A percentile compares a stretch with the other conserved stretches of the same genome.
Conservation (phyloP, 345 rosid genomes). For the Anacardium occidentale region DNA sequence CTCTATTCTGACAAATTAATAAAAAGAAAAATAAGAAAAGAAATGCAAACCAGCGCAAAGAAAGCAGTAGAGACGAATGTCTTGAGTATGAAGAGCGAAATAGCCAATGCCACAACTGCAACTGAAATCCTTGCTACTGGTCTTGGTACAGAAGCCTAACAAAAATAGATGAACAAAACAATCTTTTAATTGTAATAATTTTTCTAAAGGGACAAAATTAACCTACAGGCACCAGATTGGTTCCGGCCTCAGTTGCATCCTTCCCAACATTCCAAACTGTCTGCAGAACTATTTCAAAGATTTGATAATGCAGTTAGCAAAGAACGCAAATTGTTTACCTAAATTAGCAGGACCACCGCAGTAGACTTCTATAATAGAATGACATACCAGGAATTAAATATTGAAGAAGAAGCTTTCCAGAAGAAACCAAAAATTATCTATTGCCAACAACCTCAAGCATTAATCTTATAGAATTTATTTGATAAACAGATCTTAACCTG, state of each 20-base stretch:
- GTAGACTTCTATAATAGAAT: background rate
- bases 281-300: conserved; percentile 49
- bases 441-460: background rate
- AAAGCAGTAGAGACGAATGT: conserved; percentile 76
- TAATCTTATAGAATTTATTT: background rate
- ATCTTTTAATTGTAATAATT: background rate
- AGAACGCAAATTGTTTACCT: background rate
- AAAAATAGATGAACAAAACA: background rate
- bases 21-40: background rate
- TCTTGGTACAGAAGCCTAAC: conserved; percentile 58
- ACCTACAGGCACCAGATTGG: conserved; percentile 84
- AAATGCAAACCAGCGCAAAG: conserved; percentile 67
- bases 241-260: conserved; percentile 84
- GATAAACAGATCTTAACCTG: background rate
- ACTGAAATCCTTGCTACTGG: conserved; percentile 62
- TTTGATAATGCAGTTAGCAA: background rate
- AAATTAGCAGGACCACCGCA: conserved; percentile 14
- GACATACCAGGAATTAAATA: background rate
- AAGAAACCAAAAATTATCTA: background rate
- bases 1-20: background rate
- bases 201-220: conserved; percentile 17
- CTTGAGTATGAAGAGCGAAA: conserved; percentile 57
- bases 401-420: background rate
- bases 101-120: conserved; percentile 41
- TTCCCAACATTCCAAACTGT: conserved; percentile 77